These are phyloP conservation scores for Fusarium devonianum DNA, from an alignment of 2,329 filamentous ascomycete species.

Conservation along the genomic window DNA sequence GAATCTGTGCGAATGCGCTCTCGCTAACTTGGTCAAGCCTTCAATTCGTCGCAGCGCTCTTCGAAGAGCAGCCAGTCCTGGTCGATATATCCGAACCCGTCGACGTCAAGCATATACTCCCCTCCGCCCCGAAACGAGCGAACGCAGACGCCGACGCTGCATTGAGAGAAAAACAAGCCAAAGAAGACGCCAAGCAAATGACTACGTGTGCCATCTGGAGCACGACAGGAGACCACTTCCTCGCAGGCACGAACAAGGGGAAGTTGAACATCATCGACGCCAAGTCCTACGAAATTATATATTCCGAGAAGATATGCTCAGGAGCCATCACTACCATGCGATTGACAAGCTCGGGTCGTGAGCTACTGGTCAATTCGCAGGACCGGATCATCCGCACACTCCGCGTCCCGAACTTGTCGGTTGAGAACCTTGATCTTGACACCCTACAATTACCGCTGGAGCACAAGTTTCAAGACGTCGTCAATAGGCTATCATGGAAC, in stretches of 20 bases:
- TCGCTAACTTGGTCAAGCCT: conserved; percentile 55
- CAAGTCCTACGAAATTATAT: conserved; percentile 80
- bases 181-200: conserved; percentile 92
- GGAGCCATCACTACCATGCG: conserved; percentile 89
- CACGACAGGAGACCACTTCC: conserved; percentile 82
- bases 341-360: conserved; percentile 80
- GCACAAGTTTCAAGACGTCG: conserved; percentile 98
- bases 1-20: background rate
- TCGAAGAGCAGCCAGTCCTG: conserved; percentile 89
- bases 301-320: conserved; percentile 86
- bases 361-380: conserved; percentile 89
- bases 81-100: conserved; percentile 78
- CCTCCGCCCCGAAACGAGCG: conserved; percentile 81
- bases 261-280: conserved; percentile 96
- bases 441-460: conserved; percentile 90
- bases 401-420: conserved; percentile 79
- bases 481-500: conserved; percentile 95
- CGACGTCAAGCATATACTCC: conserved; percentile 77
- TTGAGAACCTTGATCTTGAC: conserved; percentile 76
- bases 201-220: conserved; percentile 94
- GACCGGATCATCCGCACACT: conserved; percentile 96
- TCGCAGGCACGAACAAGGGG: conserved; percentile 93
- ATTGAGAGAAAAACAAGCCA: conserved; percentile 81
- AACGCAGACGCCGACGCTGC: conserved; percentile 74
- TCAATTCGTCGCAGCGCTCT: conserved; percentile 88